phyloP scores from a whole-genome alignment of 768 basidiomycete genomes.

The Mycena vulgaris region DNA sequence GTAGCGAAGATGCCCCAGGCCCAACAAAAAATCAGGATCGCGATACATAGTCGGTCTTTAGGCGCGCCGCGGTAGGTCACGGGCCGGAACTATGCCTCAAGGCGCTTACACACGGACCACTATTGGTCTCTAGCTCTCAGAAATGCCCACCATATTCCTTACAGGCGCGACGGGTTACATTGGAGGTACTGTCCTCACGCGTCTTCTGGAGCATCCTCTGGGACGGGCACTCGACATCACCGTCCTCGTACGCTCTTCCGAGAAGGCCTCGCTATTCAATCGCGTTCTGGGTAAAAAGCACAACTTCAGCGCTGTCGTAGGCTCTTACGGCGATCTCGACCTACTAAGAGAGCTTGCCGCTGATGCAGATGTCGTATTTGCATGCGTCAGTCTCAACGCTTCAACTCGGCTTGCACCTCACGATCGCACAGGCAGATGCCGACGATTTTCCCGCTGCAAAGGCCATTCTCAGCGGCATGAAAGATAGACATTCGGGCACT shows the following conservation, averaged over 20 bases:
- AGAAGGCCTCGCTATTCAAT: conserved; percentile 54
- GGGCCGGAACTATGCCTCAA: too few relatives aligned
- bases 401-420: background rate
- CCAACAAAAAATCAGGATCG: too few relatives aligned
- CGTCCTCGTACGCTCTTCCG: conserved; percentile 59
- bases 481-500: conserved; percentile 52
- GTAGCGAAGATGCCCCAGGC: too few relatives aligned
- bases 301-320: conserved; percentile 54
- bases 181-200: conserved; percentile 67
- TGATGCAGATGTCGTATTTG: conserved; percentile 62
- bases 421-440: conserved; percentile 51
- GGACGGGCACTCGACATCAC: conserved; percentile 63
- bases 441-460: conserved; percentile 56
- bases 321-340: conserved; percentile 56
- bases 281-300: conserved; percentile 33
- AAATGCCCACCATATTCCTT: conserved; percentile 57
- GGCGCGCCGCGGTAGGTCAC: too few relatives aligned
- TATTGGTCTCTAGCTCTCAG: too few relatives aligned
- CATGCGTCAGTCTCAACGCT: conserved; percentile 50
- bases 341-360: conserved; percentile 57
- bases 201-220: conserved; percentile 57
- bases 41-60: too few relatives aligned
- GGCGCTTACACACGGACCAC: too few relatives aligned
- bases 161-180: conserved; percentile 72
- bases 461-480: conserved; percentile 57